Conservation (phyloP, 805 yeast species). For the Zygosaccharomyces siamensis region DNA sequence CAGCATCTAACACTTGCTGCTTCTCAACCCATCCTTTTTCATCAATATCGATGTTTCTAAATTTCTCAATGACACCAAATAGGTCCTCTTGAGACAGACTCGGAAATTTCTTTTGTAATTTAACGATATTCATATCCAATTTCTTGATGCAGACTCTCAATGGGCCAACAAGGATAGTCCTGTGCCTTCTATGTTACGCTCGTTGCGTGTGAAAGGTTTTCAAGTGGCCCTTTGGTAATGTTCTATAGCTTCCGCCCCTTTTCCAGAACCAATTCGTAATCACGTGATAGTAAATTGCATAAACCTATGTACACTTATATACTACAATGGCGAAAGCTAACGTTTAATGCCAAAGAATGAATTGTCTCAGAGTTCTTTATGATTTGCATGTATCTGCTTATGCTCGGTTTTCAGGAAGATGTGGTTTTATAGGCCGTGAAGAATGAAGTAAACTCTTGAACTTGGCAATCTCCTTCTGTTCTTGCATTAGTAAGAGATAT, state of each 20-base stretch:
- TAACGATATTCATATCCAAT: slow-evolving; percentile 53
- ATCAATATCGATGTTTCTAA: slow-evolving; percentile 78
- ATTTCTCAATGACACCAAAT: slow-evolving; percentile 78
- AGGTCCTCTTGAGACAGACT: slow-evolving; percentile 79
- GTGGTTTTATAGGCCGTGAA: not conserved
- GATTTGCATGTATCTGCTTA: not conserved
- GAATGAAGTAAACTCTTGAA: slow-evolving; percentile 1
- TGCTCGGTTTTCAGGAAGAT: not conserved
- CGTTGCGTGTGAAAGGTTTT: not conserved
- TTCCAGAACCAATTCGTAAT: not conserved
- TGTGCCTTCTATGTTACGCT: not conserved
- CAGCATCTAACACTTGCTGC: slow-evolving; percentile 79
- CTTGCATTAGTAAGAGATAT: slow-evolving; percentile 18
- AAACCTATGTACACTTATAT: not conserved
- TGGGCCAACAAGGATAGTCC: not conserved
- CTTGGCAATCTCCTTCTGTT: slow-evolving; percentile 12
- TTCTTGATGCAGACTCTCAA: not conserved
- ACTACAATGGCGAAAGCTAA: not conserved
- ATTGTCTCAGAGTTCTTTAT: not conserved
- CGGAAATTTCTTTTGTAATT: slow-evolving; percentile 80
- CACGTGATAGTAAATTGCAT: not conserved
- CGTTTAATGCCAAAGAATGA: not conserved
- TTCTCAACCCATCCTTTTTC: slow-evolving; percentile 95
- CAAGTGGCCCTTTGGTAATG: not conserved
- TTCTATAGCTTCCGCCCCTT: not conserved